Evolutionary conservation across 1,284 basidiomycete species (phyloP), one percentile per base, ranked within the genome.

Genomic region (Cutaneotrichosporon cavernicola): DNA sequence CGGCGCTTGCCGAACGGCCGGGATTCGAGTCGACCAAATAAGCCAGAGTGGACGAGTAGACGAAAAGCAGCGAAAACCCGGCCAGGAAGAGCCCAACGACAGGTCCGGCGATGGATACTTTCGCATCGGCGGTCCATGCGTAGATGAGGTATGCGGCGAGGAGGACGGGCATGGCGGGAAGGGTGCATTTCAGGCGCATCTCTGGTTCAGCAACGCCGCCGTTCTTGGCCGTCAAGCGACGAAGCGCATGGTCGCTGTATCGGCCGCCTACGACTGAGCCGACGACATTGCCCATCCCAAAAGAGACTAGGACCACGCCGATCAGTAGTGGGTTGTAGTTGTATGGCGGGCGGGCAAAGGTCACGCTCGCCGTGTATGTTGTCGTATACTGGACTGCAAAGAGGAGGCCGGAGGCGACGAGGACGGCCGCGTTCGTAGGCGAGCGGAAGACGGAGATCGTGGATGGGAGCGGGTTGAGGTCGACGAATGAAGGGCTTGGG

Each of bases 211-310:
- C 83, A 46, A 83, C 80, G 2, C 89, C 90, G 2, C 85, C 86
- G 67, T 89, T 89, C 56, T 82, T 79, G 22, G 80, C 82, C 65
- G 85, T 89, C 60, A 89, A 77, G 55, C 82, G 81, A 5, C 76
- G 74, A 34, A 92, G 82, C 40, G 87, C 82, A 51, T 81, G 76
- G 76, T 95, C 92, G 1, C 89, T 90, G 81, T 87, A 91, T 10
- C 87, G 83, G 0, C 92, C 92, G 10, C 92, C 92, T 0, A 89
- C 68, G 9, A 92, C 68, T 65, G 87, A 89, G 4, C 92, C 92
- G 2, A 81, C 72, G 36, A 91, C 82, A 67, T 84, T 86, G 7
- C 90, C 90, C 77, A 82, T 62, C 5, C 91, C 92, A 68, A 88
- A 90, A 0, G 88, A 81, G 21, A 95, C 84, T 9, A 92, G 83